Conservation (phyloP, 768 basidiomycete species). For the Collybia sp. region DNA sequence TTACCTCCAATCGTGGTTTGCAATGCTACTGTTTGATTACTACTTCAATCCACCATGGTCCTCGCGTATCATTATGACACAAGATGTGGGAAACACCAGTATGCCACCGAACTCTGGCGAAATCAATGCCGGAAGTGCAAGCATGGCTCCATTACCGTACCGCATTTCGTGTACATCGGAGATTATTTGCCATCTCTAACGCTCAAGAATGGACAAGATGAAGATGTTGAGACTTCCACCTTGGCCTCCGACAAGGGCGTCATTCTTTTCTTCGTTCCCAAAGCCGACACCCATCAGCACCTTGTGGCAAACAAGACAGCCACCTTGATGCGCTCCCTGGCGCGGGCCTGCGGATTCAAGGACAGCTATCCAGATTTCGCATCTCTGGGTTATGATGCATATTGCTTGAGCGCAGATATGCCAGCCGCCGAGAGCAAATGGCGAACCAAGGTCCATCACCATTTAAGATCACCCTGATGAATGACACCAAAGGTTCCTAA, state of each 20-base stretch:
- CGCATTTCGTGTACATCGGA: constrained; percentile 58
- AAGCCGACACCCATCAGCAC: constrained; percentile 75
- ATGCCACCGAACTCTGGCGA: no score
- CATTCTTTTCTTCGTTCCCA: constrained; percentile 80
- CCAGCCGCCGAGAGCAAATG: constrained; percentile 75
- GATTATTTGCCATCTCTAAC: constrained; percentile 68
- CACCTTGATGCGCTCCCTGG: no score
- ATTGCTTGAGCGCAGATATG: constrained; percentile 80
- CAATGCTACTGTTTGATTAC: no score
- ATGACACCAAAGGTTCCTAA: background rate
- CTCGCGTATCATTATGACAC: no score
- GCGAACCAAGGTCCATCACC: constrained; percentile 79
- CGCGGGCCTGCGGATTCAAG: constrained; percentile 88
- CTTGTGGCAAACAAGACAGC: background rate
- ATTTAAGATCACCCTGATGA: background rate
- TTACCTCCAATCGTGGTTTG: no score
- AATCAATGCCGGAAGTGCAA: background rate
- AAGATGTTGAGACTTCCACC: constrained; percentile 65
- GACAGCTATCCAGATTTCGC: constrained; percentile 79
- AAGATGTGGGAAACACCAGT: no score
- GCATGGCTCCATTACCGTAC: constrained; percentile 4
- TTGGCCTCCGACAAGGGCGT: constrained; percentile 69
- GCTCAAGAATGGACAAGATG: constrained; percentile 82
- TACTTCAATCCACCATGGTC: no score
- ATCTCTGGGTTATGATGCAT: constrained; percentile 64